Evolutionary conservation across 2,329 filamentous ascomycete genomes (phyloP).

Genomic region (Thelonectria olida): DNA sequence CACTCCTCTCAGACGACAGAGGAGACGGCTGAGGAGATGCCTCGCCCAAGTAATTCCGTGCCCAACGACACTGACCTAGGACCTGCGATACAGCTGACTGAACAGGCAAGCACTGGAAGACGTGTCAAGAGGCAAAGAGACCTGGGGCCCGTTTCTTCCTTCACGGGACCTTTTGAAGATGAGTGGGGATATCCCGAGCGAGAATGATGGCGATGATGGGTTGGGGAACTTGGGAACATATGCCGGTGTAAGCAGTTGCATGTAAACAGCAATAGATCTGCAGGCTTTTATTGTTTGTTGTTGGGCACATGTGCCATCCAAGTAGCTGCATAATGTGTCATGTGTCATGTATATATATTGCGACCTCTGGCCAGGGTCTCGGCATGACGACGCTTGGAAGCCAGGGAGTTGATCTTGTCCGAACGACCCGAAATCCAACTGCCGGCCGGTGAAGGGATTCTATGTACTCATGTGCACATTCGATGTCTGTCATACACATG

Average conservation of each 20-base stretch:
- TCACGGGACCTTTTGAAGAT: background rate
- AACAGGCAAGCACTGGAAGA: background rate
- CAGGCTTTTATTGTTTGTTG: background rate
- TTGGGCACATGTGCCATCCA: no score
- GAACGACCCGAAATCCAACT: no score
- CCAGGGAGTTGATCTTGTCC: background rate
- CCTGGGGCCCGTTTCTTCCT: background rate
- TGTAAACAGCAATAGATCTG: background rate
- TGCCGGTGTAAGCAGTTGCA: background rate
- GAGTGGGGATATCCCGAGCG: conserved; percentile 12
- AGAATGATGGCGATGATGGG: background rate
- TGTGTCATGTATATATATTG: background rate
- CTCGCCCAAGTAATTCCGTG: no score
- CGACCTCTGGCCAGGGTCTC: background rate
- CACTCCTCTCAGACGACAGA: no score
- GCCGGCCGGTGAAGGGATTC: no score
- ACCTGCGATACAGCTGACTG: background rate
- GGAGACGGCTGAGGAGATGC: no score
- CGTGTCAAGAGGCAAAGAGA: background rate
- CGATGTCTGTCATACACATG: no score
- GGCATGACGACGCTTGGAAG: no score
- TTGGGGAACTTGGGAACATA: no score
- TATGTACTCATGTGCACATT: no score
- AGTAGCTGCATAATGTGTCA: background rate
- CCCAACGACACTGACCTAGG: background rate